Evolutionary conservation across 768 basidiomycete species (phyloP).

Genomic region (Mycena crocata): DNA sequence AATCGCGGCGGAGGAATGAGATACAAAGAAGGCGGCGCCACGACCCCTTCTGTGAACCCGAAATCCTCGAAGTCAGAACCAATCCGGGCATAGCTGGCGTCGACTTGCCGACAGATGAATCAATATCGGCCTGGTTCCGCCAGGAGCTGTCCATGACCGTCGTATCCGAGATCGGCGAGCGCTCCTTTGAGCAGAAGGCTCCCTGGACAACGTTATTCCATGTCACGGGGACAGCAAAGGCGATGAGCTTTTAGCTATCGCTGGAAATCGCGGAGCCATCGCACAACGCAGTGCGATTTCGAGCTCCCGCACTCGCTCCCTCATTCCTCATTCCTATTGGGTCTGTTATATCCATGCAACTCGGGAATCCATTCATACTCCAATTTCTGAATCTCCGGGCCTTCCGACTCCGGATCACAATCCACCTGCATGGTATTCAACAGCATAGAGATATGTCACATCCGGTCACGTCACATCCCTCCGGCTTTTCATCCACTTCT

Average conservation of each 20-base stretch:
- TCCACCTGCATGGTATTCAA: too few relatives aligned
- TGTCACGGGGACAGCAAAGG: conserved; percentile 89
- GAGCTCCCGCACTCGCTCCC: too few relatives aligned
- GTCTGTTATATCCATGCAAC: too few relatives aligned
- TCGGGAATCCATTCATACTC: too few relatives aligned
- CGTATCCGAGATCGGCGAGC: conserved; percentile 85
- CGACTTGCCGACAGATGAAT: conserved; percentile 76
- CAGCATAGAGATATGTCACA: too few relatives aligned
- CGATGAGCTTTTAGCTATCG: conserved; percentile 89
- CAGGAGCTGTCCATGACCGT: conserved; percentile 89
- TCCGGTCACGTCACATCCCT: too few relatives aligned
- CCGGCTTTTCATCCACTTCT: too few relatives aligned
- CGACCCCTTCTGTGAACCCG: conserved; percentile 82
- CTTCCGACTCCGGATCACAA: too few relatives aligned
- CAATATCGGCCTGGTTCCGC: conserved; percentile 82
- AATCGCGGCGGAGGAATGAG: conserved; percentile 75
- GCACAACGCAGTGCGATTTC: too few relatives aligned
- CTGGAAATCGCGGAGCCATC: conserved; percentile 87
- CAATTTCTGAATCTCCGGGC: too few relatives aligned
- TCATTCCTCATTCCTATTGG: too few relatives aligned
- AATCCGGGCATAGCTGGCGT: conserved; percentile 26
- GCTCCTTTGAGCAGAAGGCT: conserved; percentile 87
- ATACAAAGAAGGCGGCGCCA: conserved; percentile 92
- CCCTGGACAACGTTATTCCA: conserved; percentile 88
- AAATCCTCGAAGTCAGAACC: conserved; percentile 4